These are phyloP conservation scores for Plasmodium vinckei DNA, from an alignment of 169 alveolate genomes.

Conservation along the genomic window DNA sequence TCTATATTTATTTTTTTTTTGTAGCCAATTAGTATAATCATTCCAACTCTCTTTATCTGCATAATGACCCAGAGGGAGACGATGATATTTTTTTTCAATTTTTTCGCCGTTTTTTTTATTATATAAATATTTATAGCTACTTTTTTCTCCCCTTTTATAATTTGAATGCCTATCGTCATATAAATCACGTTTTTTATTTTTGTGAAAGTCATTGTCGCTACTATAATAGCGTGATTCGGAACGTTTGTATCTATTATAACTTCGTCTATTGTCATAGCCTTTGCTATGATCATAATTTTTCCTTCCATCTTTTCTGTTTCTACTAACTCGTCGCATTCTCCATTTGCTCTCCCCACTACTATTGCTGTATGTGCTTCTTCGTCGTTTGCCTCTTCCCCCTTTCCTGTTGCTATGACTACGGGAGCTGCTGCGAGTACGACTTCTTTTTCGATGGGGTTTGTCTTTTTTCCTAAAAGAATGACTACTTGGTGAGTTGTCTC, in stretches of 20 bases:
- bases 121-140: slow-evolving; percentile 25
- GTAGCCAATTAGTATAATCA: slow-evolving; percentile 54
- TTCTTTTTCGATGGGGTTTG: background rate
- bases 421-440: background rate
- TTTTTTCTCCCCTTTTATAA: slow-evolving; percentile 12
- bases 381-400: background rate
- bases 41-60: slow-evolving; percentile 64
- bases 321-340: background rate
- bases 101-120: slow-evolving; percentile 50
- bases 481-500: background rate
- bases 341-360: background rate
- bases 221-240: too few relatives aligned
- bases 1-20: slow-evolving; percentile 62
- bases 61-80: slow-evolving; percentile 60
- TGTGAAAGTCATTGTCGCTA: background rate
- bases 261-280: background rate
- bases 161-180: slow-evolving; percentile 2
- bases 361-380: background rate
- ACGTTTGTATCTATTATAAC: too few relatives aligned
- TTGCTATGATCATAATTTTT: background rate
- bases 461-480: background rate
- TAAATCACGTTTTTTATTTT: background rate
- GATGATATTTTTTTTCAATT: slow-evolving; percentile 41
- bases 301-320: background rate
- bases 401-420: too few relatives aligned